Base-by-base conservation (phyloP, 2,329 filamentous ascomycete genomes). In the Cladophialophora exuberans region DNA sequence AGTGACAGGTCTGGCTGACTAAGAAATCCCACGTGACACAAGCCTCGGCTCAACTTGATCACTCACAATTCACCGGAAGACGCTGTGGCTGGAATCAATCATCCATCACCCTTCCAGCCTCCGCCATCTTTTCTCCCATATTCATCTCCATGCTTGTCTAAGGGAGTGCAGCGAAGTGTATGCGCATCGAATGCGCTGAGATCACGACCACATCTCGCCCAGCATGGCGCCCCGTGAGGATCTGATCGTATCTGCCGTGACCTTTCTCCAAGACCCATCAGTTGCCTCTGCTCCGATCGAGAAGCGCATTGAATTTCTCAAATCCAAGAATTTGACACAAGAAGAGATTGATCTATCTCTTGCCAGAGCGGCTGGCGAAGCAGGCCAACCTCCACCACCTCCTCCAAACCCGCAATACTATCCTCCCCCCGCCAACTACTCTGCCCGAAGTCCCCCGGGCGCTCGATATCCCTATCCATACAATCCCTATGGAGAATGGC, bases 311-410 rank as follows among this genome's bases (percentile, higher is more conserved):
- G 88, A 91, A 6, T 99, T 99, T 66, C 81, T 99, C 17, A 89
- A 92, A 72, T 95, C 92, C 6, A 99, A 99, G 76, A 97, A 99
- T 72, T 82, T 99, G 51, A 97, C 93, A 1, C 89, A 94, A 71
- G 93, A 97, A 73, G 95, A 99, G 75, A 88, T 99, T 67, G 89
- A 94, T 68, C 79, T 84, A 31, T 89, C 95, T 13, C 81, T 99
- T 63, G 82, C 89, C 36, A 85, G 93, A 67, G 70, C 54, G 67
- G 67, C 30, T 69, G 57, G 52, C 25, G 62, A 66, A 22, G 53
- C 56, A 47, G 68, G 67, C 74, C 62, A 66, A 79, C 73, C 59
- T 76, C 68, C 79, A 73, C 60, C 76, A 69, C 68, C 79, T 73
- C 62, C 78, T 74, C 57, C 57, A 35, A 60, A 57, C 56, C 64